Evolutionary conservation across 2,329 filamentous ascomycete species (phyloP).

Genomic region (Alternaria gaisen): DNA sequence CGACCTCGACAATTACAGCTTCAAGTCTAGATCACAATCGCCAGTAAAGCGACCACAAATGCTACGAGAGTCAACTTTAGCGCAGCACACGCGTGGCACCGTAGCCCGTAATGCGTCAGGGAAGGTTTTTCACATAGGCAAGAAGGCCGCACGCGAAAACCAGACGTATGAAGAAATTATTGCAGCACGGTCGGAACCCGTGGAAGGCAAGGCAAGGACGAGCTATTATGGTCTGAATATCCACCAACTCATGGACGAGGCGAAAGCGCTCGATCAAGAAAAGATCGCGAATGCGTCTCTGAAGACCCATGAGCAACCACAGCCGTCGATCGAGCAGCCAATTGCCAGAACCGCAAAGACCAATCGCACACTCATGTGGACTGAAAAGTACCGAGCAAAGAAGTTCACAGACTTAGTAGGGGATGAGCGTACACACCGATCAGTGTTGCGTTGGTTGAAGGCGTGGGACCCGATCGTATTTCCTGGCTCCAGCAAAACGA

Average conservation of each 20-base stretch:
- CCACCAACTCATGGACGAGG: constrained; percentile 79
- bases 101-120: constrained; percentile 63
- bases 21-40: constrained; percentile 36
- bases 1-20: constrained; percentile 41
- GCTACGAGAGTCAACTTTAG: constrained; percentile 24
- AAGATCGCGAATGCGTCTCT: constrained; percentile 38
- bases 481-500: constrained; percentile 73
- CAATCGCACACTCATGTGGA: constrained; percentile 76
- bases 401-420: constrained; percentile 94
- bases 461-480: constrained; percentile 94
- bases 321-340: constrained; percentile 52
- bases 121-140: constrained; percentile 63
- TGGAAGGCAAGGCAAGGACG: constrained; percentile 71
- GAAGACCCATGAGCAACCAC: constrained; percentile 34
- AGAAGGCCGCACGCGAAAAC: constrained; percentile 59
- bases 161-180: constrained; percentile 73
- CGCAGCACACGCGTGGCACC: constrained; percentile 29
- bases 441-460: constrained; percentile 92
- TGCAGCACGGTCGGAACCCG: constrained; percentile 71
- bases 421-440: constrained; percentile 90
- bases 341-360: constrained; percentile 37
- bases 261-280: constrained; percentile 66
- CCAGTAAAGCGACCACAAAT: constrained; percentile 29
- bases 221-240: constrained; percentile 95
- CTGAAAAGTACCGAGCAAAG: constrained; percentile 93